phyloP scores from a whole-genome alignment of 768 basidiomycete species.

The Suillus sp. region DNA sequence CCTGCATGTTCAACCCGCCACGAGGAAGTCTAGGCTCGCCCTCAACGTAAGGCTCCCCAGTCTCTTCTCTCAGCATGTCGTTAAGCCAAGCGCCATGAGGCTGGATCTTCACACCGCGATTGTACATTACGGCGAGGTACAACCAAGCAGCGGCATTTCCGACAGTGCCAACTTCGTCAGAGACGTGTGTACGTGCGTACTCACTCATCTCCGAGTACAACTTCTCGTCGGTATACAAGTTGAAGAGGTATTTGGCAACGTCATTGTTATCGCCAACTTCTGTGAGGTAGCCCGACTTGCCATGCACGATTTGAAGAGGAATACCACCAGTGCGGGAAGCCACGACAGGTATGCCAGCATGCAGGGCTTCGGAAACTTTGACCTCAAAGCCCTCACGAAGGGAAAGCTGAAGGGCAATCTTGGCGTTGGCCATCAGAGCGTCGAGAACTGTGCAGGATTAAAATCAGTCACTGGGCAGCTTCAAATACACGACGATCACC shows the following conservation, averaged over 20 bases:
- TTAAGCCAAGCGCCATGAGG: conserved; percentile 87
- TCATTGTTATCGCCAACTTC: conserved; percentile 72
- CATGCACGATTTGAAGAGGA: conserved; percentile 87
- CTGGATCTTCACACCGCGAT: conserved; percentile 72
- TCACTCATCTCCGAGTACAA: conserved; percentile 65
- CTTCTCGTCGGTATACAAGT: conserved; percentile 74
- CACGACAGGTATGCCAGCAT: conserved; percentile 85
- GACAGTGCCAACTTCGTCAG: conserved; percentile 83
- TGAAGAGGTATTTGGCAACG: conserved; percentile 75
- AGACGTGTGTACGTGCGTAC: conserved; percentile 75
- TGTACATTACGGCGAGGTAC: conserved; percentile 80
- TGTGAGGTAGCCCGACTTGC: conserved; percentile 86
- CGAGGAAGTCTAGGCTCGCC: conserved; percentile 78
- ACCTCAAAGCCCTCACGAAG: conserved; percentile 97
- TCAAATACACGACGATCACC: conserved; percentile 27
- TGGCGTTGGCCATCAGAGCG: conserved; percentile 84
- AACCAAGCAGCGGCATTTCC: conserved; percentile 72
- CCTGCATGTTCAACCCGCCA: conserved; percentile 56
- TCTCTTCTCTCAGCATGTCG: conserved; percentile 76
- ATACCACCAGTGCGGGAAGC: conserved; percentile 89
- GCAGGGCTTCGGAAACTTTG: conserved; percentile 94
- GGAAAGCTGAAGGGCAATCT: conserved; percentile 89
- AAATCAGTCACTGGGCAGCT: conserved; percentile 9
- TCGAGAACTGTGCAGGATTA: conserved; percentile 63
- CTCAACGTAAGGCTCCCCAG: conserved; percentile 63